Evolutionary conservation across 2,329 filamentous ascomycete species (phyloP), one percentile per base, ranked within the genome.

Genomic region (Cadophora sp.): DNA sequence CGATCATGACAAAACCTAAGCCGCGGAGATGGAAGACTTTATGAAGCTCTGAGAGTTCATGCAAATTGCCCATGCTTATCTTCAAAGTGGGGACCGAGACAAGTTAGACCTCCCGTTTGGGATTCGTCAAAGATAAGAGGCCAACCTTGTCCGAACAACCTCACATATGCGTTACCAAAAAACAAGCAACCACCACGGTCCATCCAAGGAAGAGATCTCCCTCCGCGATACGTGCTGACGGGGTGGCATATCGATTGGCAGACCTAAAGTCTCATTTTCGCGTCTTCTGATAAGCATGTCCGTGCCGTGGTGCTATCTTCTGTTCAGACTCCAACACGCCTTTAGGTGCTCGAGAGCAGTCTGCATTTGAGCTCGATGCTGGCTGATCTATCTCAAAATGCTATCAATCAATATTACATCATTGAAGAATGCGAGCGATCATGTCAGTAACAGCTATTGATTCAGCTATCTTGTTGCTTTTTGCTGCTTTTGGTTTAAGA

Each of bases 101-200:
- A 37, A 55, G 65, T 8, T 43, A 24, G 60, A 67, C 34, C 40
- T 37, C 66, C 61, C 24, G 26, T 62, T 65, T 50, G 26, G 66
- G 66, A 48, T 63, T 68, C 62, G 66, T 64, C 66, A 64, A 53
- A 68, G 66, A 68, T 68, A 68, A 68, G 56, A 34, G 26, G 34
- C 31, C 58, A 67, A 58, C 65, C 59, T 53, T 61, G 56, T 62
- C 43, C 48, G 14, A 29, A 56, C 62, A 64, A 56, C 62, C 50
- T 46, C 46, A 53, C 31, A 24, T 51, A 48, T 31, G 43, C 26
- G 14, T n/a, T 48, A 27, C 37, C 37, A 29, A 27, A 62, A 48
- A n/a, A 22, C 12, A 22, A 29, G 22, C 27, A 48, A 29, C 59
- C n/a, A 58, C 22, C 22, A 34, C 22, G 22, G 22, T 24, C 56